phyloP scores from a whole-genome alignment of 768 basidiomycete genomes.

The Boletus speciosus region DNA sequence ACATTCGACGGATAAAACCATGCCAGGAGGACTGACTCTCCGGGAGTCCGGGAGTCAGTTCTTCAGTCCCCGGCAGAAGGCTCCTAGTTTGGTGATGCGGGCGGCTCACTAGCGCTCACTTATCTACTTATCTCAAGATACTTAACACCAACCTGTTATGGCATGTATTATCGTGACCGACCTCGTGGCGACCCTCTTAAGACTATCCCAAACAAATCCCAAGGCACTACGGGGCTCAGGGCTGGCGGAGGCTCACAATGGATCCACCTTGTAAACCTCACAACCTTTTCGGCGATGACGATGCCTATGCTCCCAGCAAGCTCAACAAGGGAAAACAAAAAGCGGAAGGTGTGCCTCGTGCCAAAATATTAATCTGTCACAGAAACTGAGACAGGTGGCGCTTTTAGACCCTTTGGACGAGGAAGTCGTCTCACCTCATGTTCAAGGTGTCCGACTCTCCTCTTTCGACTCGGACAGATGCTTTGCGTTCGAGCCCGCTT shows the following conservation, averaged over 20 bases:
- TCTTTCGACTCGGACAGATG: neutral
- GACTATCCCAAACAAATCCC: neutral
- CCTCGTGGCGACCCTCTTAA: slow-evolving; percentile 13
- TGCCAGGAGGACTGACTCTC: too few species aligned
- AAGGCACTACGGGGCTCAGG: neutral
- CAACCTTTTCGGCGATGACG: slow-evolving; percentile 2
- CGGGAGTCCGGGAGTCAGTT: too few species aligned
- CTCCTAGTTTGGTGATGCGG: too few species aligned
- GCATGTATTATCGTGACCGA: slow-evolving; percentile 4
- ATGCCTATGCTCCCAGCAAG: neutral
- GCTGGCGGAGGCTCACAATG: slow-evolving; percentile 5
- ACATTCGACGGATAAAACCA: too few species aligned
- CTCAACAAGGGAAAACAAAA: slow-evolving; percentile 22
- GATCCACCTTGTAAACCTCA: slow-evolving; percentile 7
- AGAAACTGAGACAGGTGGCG: neutral
- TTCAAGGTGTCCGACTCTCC: neutral
- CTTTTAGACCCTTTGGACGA: slow-evolving; percentile 11
- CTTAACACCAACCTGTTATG: neutral
- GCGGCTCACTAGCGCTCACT: too few species aligned
- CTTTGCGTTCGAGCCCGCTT: neutral
- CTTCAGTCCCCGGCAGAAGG: too few species aligned
- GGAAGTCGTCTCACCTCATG: neutral
- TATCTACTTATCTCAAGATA: too few species aligned
- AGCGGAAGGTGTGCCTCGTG: slow-evolving; percentile 13
- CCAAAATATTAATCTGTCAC: neutral